Evolutionary conservation across 1,139 yeast genomes (phyloP), one percentile per base, ranked within the genome.

Genomic region (Saccharomyces pastorianus): DNA sequence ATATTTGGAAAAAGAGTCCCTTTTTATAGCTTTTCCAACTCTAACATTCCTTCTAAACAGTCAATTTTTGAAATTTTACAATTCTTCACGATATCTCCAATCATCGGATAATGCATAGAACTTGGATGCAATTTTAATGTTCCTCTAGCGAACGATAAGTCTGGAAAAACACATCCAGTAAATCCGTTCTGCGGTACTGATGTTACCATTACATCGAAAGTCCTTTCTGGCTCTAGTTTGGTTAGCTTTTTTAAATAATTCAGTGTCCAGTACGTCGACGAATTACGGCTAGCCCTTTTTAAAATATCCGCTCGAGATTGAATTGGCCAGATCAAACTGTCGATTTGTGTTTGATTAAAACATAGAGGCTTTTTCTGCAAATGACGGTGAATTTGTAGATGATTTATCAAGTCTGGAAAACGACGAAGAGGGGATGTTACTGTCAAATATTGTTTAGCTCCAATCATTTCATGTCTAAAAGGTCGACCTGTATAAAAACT

Each of bases 371-470:
- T 41, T 2, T 56, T 58, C 1, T 58, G 52, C n/a, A 80, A 55
- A 57, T 63, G 68, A 2, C 78, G 68, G 55, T 82, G 84, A 3
- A 83, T 54, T 61, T 84, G 88, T 80, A 93, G 81, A 64, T 90
- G 97, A 61, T 85, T 84, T 6, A 90, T 67, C 63, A 90, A 72
- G 68, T 93, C 99, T n/a, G 85, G 84, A 62, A 81, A 86, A 60
- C 99, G 74, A 69, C 99, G 76, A 58, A 93, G 75, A 1, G 99
- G 99, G 0, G 97, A 90, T 0, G 99, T 90, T 2, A 88, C 84
- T 44, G 89, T 88, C 6, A 87, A 76, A 65, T 93, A 90, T 13
- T 73, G 69, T 0, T 71, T 68, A 9, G 85, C 71, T 2, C 95
- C 96, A 49, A 90, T 71, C 55, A 86, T 81, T 31, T 76, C 75